Base-by-base conservation (phyloP, 352 stramenopile genomes). In the Globisporangium orthogonon region DNA sequence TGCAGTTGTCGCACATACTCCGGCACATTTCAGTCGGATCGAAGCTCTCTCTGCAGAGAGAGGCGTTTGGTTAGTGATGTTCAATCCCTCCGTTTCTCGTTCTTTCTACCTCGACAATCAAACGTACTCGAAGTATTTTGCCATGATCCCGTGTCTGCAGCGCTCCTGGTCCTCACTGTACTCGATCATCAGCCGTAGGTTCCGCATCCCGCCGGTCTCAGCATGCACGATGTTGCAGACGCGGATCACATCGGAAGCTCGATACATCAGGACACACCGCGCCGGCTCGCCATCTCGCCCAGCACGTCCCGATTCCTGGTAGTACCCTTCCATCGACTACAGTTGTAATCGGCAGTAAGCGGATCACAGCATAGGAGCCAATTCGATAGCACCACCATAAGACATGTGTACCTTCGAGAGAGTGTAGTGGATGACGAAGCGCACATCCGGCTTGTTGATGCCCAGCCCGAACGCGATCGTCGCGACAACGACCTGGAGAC, bases 241-340 rank as follows among this genome's bases (percentile, higher is more conserved):
- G n/a, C 75, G 76, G 29, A 83, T 56, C 2, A 92, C 86, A 61
- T 97, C 91, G 11, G 72, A 76, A 0, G 71, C 56, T 11, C 71
- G 72, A 56, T 96, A 98, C 66, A 96, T 84, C 30, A 98, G 58
- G 9, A 96, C 69, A 62, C 92, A 97, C n/a, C 87, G 73, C 7
- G 84, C 73, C 13, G 86, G 63, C 1, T 92, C 65, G 7, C 97
- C 96, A 72, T 99, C 97, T 35, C 97, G 80, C 43, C 97, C 97
- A 44, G 92, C 97, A 49, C 97, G 76, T 7, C 97, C 97, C 14
- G 86, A 95, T 74, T 99, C 96, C 73, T 99, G 96, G 63, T 98
- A 99, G 63, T 99, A 99, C 0, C 88, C 95, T 75, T 99, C 97
- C 41, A 99, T 69, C 9, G 85, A 97, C 75, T 87, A 58, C 29